phyloP scores from a whole-genome alignment of 2,329 filamentous ascomycete species.

The Alternaria sp. region DNA sequence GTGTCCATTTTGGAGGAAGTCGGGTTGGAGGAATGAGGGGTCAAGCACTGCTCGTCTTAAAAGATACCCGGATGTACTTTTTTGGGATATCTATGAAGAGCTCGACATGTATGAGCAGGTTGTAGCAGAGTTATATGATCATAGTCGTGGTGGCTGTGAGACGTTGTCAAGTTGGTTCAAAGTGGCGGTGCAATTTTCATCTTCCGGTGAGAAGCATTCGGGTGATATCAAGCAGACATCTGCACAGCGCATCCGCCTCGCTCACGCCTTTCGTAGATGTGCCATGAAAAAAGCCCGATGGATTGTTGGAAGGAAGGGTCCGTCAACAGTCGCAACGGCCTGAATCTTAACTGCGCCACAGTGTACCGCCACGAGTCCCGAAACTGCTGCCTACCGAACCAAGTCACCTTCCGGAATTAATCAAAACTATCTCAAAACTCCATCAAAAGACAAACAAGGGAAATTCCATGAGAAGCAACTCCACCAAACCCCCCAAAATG shows the following conservation, averaged over 20 bases:
- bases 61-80: too few relatives aligned
- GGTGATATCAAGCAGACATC: not conserved
- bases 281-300: not conserved
- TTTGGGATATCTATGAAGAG: too few relatives aligned
- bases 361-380: not conserved
- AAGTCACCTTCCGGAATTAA: not conserved
- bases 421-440: not conserved
- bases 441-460: too few relatives aligned
- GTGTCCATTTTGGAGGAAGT: not conserved
- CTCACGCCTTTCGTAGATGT: not conserved
- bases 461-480: not conserved
- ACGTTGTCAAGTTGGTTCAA: not conserved
- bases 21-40: too few relatives aligned
- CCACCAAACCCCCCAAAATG: conserved; percentile 1
- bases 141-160: not conserved
- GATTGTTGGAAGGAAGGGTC: not conserved
- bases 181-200: not conserved
- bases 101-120: too few relatives aligned
- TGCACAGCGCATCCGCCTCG: not conserved
- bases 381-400: not conserved
- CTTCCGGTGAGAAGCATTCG: not conserved
- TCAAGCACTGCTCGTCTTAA: too few relatives aligned
- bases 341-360: not conserved
- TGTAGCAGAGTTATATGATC: not conserved
- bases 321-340: not conserved